Conservation (phyloP, 228 moss, liverwort and hornwort species). For the Sphagnum fallax region DNA sequence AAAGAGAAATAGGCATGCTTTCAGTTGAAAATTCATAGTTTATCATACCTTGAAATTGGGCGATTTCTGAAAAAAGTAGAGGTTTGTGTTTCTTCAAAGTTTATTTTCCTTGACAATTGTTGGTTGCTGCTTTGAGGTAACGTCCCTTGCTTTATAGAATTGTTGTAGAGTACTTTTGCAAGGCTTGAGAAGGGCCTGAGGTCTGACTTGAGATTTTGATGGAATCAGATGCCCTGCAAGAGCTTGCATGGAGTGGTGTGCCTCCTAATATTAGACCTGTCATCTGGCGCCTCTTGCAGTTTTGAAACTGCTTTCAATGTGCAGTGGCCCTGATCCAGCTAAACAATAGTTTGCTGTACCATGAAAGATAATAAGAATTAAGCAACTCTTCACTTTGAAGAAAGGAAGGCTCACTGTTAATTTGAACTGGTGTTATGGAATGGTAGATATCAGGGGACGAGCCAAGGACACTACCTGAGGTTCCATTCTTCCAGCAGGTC, state of each 20-base stretch:
- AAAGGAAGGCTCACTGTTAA: neutral
- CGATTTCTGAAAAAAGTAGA: no score
- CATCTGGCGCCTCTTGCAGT: slow-evolving; percentile 94
- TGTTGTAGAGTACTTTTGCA: no score
- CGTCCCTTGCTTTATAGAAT: neutral
- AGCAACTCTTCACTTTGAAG: neutral
- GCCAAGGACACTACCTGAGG: slow-evolving; percentile 91
- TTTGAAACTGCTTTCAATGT: slow-evolving; percentile 17
- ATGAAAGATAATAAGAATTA: neutral
- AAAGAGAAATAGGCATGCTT: no score
- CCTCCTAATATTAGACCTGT: slow-evolving; percentile 81
- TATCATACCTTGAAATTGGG: no score
- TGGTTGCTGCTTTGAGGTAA: neutral
- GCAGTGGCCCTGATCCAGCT: neutral
- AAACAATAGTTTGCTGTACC: neutral
- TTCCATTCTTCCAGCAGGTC: slow-evolving; percentile 83
- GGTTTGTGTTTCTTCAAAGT: neutral
- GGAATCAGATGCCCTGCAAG: slow-evolving; percentile 78
- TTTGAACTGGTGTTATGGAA: no score
- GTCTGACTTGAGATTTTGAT: neutral
- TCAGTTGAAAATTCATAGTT: no score
- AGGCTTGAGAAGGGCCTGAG: no score
- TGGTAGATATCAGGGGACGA: slow-evolving; percentile 85
- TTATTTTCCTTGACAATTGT: neutral
- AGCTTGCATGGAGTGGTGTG: slow-evolving; percentile 98